Percentiles rank a stretch among this genome's conserved stretches.
Conservation (phyloP, 257 asterid species). For the Rhazya stricta region DNA sequence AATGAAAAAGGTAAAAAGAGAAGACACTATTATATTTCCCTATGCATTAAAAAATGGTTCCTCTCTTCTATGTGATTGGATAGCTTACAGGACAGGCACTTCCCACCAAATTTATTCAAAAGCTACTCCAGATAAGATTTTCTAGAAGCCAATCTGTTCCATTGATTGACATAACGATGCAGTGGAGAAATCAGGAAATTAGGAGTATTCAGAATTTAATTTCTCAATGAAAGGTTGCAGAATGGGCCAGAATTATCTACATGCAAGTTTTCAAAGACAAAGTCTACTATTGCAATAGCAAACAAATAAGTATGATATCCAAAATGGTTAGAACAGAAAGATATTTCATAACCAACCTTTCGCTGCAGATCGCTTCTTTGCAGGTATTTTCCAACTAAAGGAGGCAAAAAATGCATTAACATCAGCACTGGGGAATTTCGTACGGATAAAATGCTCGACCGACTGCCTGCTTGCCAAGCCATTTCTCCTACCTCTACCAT, state of each 20-base stretch:
- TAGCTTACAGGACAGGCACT: background rate
- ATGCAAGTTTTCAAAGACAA: background rate
- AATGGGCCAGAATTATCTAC: background rate
- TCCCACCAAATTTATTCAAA: too few species aligned
- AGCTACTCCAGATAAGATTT: background rate
- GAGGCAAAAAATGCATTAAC: slow-evolving; percentile 55
- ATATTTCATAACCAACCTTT: slow-evolving; percentile 35
- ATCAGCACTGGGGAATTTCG: slow-evolving; percentile 51
- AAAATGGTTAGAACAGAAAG: background rate
- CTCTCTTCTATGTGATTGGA: background rate
- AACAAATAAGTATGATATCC: background rate
- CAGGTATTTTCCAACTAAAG: slow-evolving; percentile 87
- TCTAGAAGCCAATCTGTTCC: background rate
- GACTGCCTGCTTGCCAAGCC: slow-evolving; percentile 62
- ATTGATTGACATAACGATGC: background rate
- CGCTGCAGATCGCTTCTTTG: slow-evolving; percentile 15
- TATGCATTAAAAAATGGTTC: background rate
- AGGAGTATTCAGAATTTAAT: background rate
- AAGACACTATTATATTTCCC: background rate
- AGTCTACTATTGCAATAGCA: background rate
- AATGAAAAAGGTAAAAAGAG: background rate
- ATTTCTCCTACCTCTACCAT: slow-evolving; percentile 23
- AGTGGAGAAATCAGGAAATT: background rate
- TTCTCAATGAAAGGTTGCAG: background rate
- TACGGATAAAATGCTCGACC: slow-evolving; percentile 43